Conservation (phyloP, 805 yeast species). For the Schwanniomyces occidentalis region DNA sequence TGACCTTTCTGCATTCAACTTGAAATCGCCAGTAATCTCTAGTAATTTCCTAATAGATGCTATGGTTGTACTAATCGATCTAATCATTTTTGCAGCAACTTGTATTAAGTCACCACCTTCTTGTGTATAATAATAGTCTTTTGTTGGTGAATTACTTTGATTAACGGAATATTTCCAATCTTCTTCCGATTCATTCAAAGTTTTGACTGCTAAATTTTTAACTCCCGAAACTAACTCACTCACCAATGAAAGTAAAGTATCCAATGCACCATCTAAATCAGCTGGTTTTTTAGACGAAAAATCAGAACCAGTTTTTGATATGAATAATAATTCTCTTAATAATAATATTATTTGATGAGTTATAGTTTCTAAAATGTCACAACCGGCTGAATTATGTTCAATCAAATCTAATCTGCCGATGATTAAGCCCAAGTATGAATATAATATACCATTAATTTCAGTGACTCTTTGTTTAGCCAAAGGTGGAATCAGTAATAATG, state of each 20-base stretch:
- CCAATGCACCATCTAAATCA: constrained; percentile 52
- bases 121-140: constrained; percentile 53
- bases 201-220: constrained; percentile 58
- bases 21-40: constrained; percentile 65
- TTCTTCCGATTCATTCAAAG: constrained; percentile 43
- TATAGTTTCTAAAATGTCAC: constrained; percentile 63
- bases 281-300: constrained; percentile 38
- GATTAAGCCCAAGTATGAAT: constrained; percentile 62
- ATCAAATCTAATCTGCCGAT: constrained; percentile 78
- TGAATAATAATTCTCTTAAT: constrained; percentile 61
- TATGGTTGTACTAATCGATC: constrained; percentile 50
- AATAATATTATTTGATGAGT: constrained; percentile 69
- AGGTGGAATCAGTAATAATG: constrained; percentile 56
- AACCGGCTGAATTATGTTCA: constrained; percentile 70
- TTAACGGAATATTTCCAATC: constrained; percentile 21
- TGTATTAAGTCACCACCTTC: constrained; percentile 69
- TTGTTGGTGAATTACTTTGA: constrained; percentile 1
- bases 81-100: constrained; percentile 60
- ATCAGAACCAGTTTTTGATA: constrained; percentile 52
- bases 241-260: constrained; percentile 57
- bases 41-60: constrained; percentile 52
- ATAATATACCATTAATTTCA: constrained; percentile 61
- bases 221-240: constrained; percentile 67
- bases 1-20: constrained; percentile 55
- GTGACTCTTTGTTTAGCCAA: constrained; percentile 60